Evolutionary conservation across 164 flowering plant species (phyloP).

Genomic region (Liquidambar formosana): DNA sequence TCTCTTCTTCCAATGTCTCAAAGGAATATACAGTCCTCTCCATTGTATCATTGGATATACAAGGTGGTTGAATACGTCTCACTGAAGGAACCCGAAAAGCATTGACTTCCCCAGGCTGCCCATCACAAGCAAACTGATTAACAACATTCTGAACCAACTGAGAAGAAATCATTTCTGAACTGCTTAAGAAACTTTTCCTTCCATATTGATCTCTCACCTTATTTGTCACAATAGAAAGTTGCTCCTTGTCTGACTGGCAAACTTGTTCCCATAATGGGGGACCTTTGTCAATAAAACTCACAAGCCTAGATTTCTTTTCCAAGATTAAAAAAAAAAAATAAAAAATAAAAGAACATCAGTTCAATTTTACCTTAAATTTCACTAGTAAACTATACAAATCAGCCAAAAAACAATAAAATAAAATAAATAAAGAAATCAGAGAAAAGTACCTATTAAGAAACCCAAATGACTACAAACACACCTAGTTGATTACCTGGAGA

Average conservation of each 20-base stretch:
- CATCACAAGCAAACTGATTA: constrained; percentile 39
- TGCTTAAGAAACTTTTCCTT: constrained; percentile 17
- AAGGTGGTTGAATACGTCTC: constrained; percentile 35
- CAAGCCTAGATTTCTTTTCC: constrained; percentile 82
- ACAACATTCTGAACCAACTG: constrained; percentile 45
- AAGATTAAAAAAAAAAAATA: constrained; percentile 12
- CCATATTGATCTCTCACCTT: constrained; percentile 27
- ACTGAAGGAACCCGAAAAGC: constrained; percentile 45
- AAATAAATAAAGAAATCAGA: too few species aligned
- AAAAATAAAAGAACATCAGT: constrained; percentile 6
- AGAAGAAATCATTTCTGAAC: constrained; percentile 34
- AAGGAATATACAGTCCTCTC: constrained; percentile 26
- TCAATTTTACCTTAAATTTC: background rate
- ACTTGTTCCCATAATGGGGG: constrained; percentile 72
- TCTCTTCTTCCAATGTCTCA: constrained; percentile 59
- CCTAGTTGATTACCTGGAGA: constrained; percentile 65
- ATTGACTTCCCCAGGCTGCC: constrained; percentile 46
- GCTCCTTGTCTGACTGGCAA: constrained; percentile 31
- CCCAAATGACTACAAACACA: background rate
- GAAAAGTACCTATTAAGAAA: constrained; percentile 7
- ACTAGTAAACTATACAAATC: too few species aligned
- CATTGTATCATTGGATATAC: constrained; percentile 24
- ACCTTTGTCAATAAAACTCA: constrained; percentile 68
- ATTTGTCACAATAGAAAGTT: constrained; percentile 10
- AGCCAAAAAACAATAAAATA: too few species aligned